phyloP scores from a whole-genome alignment of 139 green algal genomes.

The Chlorella sorokiniana region DNA sequence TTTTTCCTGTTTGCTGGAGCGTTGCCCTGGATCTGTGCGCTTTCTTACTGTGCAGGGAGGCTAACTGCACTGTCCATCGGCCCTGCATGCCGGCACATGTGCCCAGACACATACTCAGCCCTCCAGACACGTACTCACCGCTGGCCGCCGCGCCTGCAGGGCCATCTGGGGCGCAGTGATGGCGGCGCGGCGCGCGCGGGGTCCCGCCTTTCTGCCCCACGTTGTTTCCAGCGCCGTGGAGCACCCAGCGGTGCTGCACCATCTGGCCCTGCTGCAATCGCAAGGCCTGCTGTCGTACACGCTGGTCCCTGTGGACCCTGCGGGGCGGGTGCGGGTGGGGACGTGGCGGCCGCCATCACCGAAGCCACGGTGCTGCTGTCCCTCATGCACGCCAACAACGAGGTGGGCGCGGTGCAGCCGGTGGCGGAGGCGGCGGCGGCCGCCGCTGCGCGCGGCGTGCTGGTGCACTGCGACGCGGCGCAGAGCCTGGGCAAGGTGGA shows the following conservation, averaged over 20 bases:
- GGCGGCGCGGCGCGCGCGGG: neutral
- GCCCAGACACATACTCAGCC: neutral
- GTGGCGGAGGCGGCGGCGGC: constrained; percentile 47
- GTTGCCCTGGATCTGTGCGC: no score
- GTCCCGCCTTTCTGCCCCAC: constrained; percentile 45
- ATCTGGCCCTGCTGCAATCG: neutral
- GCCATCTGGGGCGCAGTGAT: constrained; percentile 65
- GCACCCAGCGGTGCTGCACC: constrained; percentile 65
- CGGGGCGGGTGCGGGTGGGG: constrained; percentile 63
- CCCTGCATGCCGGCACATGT: neutral
- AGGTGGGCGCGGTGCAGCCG: constrained; percentile 65
- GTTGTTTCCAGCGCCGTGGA: constrained; percentile 75
- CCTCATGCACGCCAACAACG: constrained; percentile 90
- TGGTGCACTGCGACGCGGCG: constrained; percentile 79
- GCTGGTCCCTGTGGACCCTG: constrained; percentile 53
- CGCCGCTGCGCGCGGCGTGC: constrained; percentile 19
- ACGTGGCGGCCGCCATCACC: constrained; percentile 49
- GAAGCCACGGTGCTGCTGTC: constrained; percentile 67
- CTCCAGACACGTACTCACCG: neutral
- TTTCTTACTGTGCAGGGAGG: no score
- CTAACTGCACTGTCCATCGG: no score
- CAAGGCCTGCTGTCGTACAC: constrained; percentile 61
- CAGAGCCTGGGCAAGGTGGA: constrained; percentile 79
- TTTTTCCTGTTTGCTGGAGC: neutral
- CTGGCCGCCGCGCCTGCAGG: constrained; percentile 13